These are phyloP conservation scores for Aquilaria yunnanensis DNA, from an alignment of 345 rosid species.

Conservation along the genomic window DNA sequence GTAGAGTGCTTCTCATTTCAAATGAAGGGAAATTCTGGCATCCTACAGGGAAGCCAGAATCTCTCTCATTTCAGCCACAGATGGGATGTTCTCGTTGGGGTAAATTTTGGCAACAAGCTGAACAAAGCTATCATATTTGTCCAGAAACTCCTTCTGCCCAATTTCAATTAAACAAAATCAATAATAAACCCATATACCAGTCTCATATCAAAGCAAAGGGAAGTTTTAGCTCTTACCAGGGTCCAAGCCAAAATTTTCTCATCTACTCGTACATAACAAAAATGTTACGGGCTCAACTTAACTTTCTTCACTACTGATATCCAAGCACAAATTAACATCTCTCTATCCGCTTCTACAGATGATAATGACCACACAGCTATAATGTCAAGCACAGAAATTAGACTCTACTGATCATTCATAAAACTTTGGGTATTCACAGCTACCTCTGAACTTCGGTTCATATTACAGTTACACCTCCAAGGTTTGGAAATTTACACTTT, in stretches of 20 bases:
- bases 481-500: no score
- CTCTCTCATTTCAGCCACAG: constrained; percentile 67
- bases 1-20: no score
- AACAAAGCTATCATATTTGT: constrained; percentile 81
- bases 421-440: no score
- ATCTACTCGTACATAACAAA: no score
- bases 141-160: constrained; percentile 78
- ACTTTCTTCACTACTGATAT: neutral
- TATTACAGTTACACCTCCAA: no score
- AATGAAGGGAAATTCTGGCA: neutral
- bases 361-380: no score
- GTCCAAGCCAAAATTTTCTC: no score
- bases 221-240: neutral
- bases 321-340: neutral
- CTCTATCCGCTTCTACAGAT: no score
- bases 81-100: constrained; percentile 60
- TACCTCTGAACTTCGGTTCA: no score
- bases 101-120: constrained; percentile 77
- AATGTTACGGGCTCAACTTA: no score
- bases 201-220: neutral
- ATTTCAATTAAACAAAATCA: neutral
- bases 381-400: no score
- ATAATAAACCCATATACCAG: neutral
- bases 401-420: no score
- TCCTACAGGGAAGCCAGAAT: constrained; percentile 65